Evolutionary conservation across 495 filamentous ascomycete species (phyloP).

Genomic region (Penicillium pancosmium): DNA sequence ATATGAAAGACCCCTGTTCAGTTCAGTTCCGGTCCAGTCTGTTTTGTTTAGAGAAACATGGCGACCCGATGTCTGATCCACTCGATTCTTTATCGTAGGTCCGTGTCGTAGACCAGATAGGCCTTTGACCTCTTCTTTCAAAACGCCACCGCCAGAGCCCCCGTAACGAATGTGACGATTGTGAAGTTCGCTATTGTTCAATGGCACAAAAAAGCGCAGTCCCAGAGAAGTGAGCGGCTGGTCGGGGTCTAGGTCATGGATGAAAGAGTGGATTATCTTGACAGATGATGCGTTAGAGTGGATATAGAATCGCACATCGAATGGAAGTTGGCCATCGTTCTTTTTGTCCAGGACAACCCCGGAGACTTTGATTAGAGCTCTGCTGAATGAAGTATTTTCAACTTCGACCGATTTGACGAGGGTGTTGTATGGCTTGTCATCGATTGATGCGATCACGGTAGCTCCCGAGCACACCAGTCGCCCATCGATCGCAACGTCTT

Average conservation of each 20-base stretch:
- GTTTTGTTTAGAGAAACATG: constrained; percentile 5
- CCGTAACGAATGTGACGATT: constrained; percentile 44
- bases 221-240: constrained; percentile 41
- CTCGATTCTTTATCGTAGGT: constrained; percentile 23
- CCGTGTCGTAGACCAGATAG: constrained; percentile 44
- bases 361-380: constrained; percentile 18
- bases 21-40: constrained; percentile 19
- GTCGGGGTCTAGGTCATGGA: constrained; percentile 35
- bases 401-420: constrained; percentile 9
- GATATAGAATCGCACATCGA: constrained; percentile 44
- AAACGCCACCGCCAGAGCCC: constrained; percentile 38
- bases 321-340: constrained; percentile 30
- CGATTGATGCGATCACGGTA: constrained; percentile 20
- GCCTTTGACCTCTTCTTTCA: constrained; percentile 45
- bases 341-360: constrained; percentile 8
- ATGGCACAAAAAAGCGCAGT: constrained; percentile 38
- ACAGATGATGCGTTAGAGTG: constrained; percentile 39
- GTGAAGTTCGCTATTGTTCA: constrained; percentile 36
- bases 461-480: constrained; percentile 13
- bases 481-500: constrained; percentile 12
- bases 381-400: constrained; percentile 17
- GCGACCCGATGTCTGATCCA: constrained; percentile 14
- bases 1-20: constrained; percentile 14
- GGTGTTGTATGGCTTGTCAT: constrained; percentile 9
- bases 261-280: constrained; percentile 35